Evolutionary conservation across 257 asterid genomes (phyloP).

Genomic region (Nicotiana undulata): DNA sequence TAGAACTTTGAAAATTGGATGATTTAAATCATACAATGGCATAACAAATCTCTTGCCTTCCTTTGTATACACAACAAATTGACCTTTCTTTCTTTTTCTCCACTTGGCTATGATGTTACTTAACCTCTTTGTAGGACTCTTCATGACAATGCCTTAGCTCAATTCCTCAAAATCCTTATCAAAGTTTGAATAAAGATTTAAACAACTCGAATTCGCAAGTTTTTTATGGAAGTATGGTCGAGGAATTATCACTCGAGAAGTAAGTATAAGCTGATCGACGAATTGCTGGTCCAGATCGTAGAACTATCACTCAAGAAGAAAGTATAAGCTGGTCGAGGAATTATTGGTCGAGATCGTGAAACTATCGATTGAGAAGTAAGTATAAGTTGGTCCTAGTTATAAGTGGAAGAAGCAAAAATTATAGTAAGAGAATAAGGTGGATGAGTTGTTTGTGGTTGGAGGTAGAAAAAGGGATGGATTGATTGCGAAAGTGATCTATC

Average conservation of each 20-base stretch:
- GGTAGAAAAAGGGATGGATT: neutral
- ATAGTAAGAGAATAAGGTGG: neutral
- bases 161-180: neutral
- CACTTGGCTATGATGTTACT: conserved; percentile 32
- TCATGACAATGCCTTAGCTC: neutral
- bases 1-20: conserved; percentile 46
- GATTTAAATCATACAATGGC: conserved; percentile 33
- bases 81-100: conserved; percentile 28
- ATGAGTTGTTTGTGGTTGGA: neutral
- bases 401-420: neutral
- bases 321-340: neutral
- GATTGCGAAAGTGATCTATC: neutral
- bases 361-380: neutral
- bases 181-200: neutral
- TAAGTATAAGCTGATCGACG: neutral
- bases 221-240: neutral
- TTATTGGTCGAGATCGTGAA: neutral
- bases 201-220: neutral
- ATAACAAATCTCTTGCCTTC: conserved; percentile 34
- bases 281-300: neutral
- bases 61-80: conserved; percentile 43
- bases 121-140: conserved; percentile 30
- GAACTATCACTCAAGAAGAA: neutral
- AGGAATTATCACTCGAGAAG: too few relatives aligned
- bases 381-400: neutral